Percentiles rank a stretch among this genome's conserved stretches.
Conservation (phyloP, 345 rosid species). For the Euclidium syriacum region DNA sequence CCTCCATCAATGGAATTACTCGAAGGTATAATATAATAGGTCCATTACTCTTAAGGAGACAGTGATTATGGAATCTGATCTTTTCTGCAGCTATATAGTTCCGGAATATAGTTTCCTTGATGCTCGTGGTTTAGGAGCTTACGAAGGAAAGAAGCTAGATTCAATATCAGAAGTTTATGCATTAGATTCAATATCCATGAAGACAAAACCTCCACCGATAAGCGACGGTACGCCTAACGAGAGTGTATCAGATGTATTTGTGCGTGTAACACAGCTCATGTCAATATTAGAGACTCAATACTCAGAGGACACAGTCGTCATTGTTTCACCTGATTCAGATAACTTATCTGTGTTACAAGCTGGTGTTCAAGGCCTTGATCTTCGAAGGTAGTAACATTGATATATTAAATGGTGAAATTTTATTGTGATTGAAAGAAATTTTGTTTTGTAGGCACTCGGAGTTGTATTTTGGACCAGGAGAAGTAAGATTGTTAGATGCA, state of each 20-base stretch:
- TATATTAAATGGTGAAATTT: background rate
- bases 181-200: conserved; percentile 68
- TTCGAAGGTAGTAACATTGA: conserved; percentile 48
- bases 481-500: conserved; percentile 69
- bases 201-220: conserved; percentile 82
- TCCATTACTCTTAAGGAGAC: background rate
- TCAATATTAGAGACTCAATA: conserved; percentile 92
- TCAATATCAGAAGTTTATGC: conserved; percentile 74
- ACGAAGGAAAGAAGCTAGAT: conserved; percentile 78
- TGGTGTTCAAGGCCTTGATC: conserved; percentile 79
- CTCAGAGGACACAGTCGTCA: conserved; percentile 64
- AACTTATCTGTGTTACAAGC: conserved; percentile 80
- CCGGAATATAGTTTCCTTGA: conserved; percentile 93
- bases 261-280: conserved; percentile 88
- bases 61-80: background rate
- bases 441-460: conserved; percentile 54
- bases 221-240: conserved; percentile 95
- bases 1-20: conserved; percentile 61
- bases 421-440: background rate
- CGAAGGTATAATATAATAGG: conserved; percentile 44
- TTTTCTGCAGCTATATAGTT: conserved; percentile 61
- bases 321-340: conserved; percentile 90
- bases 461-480: conserved; percentile 68
- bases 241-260: conserved; percentile 83
- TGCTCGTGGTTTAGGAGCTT: conserved; percentile 96